phyloP scores from a whole-genome alignment of 495 filamentous ascomycete species.

The Wilcoxina mikolae region DNA sequence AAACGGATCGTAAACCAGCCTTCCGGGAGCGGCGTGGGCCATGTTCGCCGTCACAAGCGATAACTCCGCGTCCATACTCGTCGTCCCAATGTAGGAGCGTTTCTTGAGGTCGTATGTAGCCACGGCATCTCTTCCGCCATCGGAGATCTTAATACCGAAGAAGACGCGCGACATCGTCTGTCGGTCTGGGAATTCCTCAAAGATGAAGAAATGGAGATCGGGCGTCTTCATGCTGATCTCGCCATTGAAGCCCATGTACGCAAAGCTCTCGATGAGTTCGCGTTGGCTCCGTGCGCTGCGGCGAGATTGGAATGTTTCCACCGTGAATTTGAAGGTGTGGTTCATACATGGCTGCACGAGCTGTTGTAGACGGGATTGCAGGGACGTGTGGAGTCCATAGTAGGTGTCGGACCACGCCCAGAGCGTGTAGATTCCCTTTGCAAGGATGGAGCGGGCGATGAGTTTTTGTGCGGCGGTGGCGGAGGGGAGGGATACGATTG shows the following conservation, averaged over 20 bases:
- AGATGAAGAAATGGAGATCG: conserved; percentile 57
- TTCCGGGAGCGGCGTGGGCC: conserved; percentile 63
- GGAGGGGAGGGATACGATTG: conserved; percentile 54
- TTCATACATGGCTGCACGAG: conserved; percentile 49
- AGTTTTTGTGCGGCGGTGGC: conserved; percentile 49
- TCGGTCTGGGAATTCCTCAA: conserved; percentile 50
- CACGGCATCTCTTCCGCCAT: conserved; percentile 49
- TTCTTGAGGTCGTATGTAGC: conserved; percentile 80
- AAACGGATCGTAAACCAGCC: conserved; percentile 83
- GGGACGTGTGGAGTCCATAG: conserved; percentile 48
- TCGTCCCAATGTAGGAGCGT: conserved; percentile 81
- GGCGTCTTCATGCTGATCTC: conserved; percentile 57
- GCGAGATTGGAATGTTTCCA: conserved; percentile 64
- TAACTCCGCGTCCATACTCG: conserved; percentile 90
- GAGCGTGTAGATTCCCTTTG: conserved; percentile 68
- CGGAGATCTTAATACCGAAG: conserved; percentile 53
- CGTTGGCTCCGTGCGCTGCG: conserved; percentile 44
- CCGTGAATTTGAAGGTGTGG: conserved; percentile 60
- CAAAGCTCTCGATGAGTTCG: conserved; percentile 63
- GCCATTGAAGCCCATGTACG: conserved; percentile 61
- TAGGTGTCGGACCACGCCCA: conserved; percentile 65
- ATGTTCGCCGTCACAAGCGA: conserved; percentile 87
- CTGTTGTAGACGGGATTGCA: conserved; percentile 42
- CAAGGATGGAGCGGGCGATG: conserved; percentile 61
- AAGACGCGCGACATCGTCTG: conserved; percentile 46